Evolutionary conservation across 2,329 filamentous ascomycete genomes (phyloP).

Genomic region (Xylaria sp.): DNA sequence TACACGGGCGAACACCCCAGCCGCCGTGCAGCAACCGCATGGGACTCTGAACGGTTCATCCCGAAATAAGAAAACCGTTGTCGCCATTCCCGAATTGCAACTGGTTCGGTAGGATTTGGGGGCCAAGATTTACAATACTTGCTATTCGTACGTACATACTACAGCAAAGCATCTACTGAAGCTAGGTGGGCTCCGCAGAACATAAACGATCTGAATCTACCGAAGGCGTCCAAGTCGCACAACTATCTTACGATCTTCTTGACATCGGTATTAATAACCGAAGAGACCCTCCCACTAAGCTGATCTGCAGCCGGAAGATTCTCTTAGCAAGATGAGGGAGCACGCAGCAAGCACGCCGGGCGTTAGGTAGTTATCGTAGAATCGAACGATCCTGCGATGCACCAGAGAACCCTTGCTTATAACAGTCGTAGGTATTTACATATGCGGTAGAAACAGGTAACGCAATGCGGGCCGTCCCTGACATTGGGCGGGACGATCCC

Average conservation of each 20-base stretch:
- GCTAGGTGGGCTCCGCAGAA: not conserved
- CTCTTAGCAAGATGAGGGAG: not conserved
- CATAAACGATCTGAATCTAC: not conserved
- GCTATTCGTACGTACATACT: too few species aligned
- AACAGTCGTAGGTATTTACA: too few species aligned
- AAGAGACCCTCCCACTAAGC: not conserved
- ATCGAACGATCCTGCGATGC: not conserved
- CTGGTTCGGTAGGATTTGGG: not conserved
- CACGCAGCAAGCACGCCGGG: too few species aligned
- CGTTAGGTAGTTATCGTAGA: not conserved
- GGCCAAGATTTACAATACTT: not conserved
- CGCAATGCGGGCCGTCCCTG: slow-evolving; percentile 26
- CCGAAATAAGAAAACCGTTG: not conserved
- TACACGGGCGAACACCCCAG: not conserved
- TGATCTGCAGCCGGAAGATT: not conserved
- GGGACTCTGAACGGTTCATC: not conserved
- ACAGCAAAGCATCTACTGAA: too few species aligned
- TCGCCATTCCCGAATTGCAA: not conserved
- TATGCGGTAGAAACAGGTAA: slow-evolving; percentile 8
- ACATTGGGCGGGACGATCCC: slow-evolving; percentile 22
- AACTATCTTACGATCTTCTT: not conserved
- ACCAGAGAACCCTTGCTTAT: slow-evolving; percentile 11
- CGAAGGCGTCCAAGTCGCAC: not conserved
- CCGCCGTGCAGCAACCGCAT: not conserved
- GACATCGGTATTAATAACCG: not conserved